Evolutionary conservation across 495 filamentous ascomycete species (phyloP).

Genomic region (Penicillium psychrofluorescens): DNA sequence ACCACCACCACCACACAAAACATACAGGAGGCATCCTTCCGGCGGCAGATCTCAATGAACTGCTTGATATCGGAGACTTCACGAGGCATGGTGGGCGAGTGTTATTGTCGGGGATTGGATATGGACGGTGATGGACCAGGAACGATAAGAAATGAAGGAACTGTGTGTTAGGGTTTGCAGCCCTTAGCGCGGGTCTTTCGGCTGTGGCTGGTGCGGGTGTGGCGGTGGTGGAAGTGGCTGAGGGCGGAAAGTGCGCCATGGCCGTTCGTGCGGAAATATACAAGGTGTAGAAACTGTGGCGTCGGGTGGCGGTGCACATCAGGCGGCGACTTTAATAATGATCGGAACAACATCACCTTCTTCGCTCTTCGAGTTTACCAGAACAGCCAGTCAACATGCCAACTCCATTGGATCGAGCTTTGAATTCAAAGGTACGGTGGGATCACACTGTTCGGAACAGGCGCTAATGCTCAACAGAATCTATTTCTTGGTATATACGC

Average conservation of each 20-base stretch:
- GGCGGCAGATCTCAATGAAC: conserved; percentile 99
- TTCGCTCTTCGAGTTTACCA: too few species aligned
- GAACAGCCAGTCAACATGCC: conserved; percentile 37
- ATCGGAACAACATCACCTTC: too few species aligned
- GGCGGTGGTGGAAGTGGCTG: too few species aligned
- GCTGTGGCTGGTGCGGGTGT: too few species aligned
- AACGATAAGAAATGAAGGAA: conserved; percentile 7
- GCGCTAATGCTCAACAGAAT: conserved; percentile 31
- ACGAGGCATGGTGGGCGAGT: conserved; percentile 68
- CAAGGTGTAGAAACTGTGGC: too few species aligned
- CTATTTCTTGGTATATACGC: conserved; percentile 48
- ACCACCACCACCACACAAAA: conserved; percentile 13
- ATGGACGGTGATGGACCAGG: conserved; percentile 8
- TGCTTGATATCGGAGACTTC: conserved; percentile 99
- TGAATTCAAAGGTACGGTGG: conserved; percentile 64
- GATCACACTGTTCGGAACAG: background rate
- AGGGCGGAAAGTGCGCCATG: too few species aligned
- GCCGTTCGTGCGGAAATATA: too few species aligned
- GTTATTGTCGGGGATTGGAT: too few species aligned
- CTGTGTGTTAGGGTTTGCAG: conserved; percentile 28
- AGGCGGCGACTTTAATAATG: too few species aligned
- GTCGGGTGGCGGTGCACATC: too few species aligned
- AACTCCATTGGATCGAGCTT: conserved; percentile 68
- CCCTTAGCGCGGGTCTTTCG: too few species aligned
- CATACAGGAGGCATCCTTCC: conserved; percentile 95